Evolutionary conservation across 306 rosid genomes (phyloP), one percentile per base, ranked within the genome.

Genomic region (Corylus avellana): DNA sequence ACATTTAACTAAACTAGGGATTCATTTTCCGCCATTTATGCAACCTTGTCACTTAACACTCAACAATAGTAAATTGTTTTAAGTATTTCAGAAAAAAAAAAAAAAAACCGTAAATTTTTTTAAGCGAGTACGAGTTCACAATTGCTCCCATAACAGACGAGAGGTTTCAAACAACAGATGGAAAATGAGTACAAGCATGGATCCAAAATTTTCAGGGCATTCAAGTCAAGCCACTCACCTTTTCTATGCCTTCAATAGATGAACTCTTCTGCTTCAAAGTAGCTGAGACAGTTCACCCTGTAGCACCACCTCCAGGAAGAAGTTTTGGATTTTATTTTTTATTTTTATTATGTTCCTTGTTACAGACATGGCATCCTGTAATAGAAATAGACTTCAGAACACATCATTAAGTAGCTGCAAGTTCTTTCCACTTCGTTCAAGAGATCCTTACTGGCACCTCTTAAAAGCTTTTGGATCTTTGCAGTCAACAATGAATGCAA

Each of bases 221-320:
- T 47, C 61, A 74, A 35, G 74, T 78, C 72, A 37, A 82, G 29
- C 29, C 4, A 25, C 74, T 77, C 67, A 96, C 99, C 96, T 96
- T 96, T 84, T 96, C 98, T 75, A 93, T 91, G 80, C 99, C 99
- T 83, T 93, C 97, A 22, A 96, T 74, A 63, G 99, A 96, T 73
- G 97, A 93, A 78, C 99, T 93, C 86, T 93, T 93, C 86, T 96
- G 99, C 85, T 96, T 93, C 84, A 96, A 83, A 75, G 96, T 67
- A 61, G 99, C 93, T 20, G 99, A 93, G 76, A 96, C 99, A 46
- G 97, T 96, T 80, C 93, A 86, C 90, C 93, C 98, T 3, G 98
- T 84, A 67, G 94, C 99, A 53, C 99, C 99, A 35, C 99, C 99
- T 46, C 98, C 98, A 56, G 98, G 98, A 75, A 92, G 87, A 84